These are phyloP conservation scores for Aspergillus quadrilineatus DNA, from an alignment of 2,329 filamentous ascomycete species.

Conservation along the genomic window DNA sequence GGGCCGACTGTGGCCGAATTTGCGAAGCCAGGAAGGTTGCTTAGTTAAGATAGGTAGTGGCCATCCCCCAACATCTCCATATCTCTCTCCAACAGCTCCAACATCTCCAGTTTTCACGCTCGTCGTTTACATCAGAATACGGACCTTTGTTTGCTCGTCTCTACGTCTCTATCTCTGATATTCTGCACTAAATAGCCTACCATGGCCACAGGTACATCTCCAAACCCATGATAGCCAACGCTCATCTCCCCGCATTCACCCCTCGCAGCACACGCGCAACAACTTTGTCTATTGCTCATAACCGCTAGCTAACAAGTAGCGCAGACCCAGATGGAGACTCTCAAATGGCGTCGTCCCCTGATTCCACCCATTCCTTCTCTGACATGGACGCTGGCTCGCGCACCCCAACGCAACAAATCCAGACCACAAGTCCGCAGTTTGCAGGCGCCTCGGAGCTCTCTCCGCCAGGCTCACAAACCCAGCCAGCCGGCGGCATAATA, in stretches of 20 bases:
- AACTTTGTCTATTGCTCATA: neutral
- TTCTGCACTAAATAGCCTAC: neutral
- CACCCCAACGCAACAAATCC: constrained; percentile 40
- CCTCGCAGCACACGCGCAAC: neutral
- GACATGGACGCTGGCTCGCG: constrained; percentile 41
- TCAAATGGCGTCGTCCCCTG: constrained; percentile 54
- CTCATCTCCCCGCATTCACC: neutral
- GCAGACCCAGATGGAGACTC: constrained; percentile 56
- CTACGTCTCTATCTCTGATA: too few species aligned
- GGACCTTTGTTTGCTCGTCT: neutral
- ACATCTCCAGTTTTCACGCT: neutral
- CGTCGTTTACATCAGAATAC: neutral
- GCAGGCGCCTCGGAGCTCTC: constrained; percentile 49
- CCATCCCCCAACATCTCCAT: neutral
- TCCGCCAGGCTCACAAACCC: constrained; percentile 53
- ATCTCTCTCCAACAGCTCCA: neutral
- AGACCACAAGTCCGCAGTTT: constrained; percentile 22
- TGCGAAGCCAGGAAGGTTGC: constrained; percentile 8
- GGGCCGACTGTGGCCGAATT: constrained; percentile 6
- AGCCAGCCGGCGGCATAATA: constrained; percentile 1
- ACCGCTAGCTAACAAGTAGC: neutral
- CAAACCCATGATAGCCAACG: constrained; percentile 2
- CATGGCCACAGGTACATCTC: constrained; percentile 26
- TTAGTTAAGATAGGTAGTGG: constrained; percentile 13
- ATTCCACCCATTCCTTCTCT: constrained; percentile 39